Percentiles rank a stretch among this genome's conserved stretches.
These are phyloP conservation scores for Globisporangium echinulatum DNA, from an alignment of 352 stramenopile species.

Conservation along the genomic window DNA sequence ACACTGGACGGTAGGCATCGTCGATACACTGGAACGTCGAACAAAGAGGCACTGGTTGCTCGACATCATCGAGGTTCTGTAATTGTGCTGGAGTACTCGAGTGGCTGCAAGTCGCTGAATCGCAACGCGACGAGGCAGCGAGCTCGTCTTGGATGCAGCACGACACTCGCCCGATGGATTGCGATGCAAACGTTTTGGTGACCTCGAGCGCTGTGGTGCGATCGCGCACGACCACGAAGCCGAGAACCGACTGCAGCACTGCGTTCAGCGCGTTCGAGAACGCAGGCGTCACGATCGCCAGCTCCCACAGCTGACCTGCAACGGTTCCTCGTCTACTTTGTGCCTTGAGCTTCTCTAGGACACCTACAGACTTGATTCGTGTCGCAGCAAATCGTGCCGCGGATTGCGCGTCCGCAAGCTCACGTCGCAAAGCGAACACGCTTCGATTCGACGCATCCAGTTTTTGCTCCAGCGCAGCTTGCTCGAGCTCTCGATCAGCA, in stretches of 20 bases:
- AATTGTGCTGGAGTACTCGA: neutral
- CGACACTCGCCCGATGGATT: slow-evolving; percentile 15
- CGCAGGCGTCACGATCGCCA: neutral
- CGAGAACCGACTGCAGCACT: slow-evolving; percentile 11
- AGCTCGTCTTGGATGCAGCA: slow-evolving; percentile 22
- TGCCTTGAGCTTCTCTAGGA: slow-evolving; percentile 1
- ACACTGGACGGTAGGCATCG: slow-evolving; percentile 5
- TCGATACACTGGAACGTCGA: slow-evolving; percentile 9
- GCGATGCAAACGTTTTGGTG: slow-evolving; percentile 10
- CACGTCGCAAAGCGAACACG: neutral
- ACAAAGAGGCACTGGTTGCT: slow-evolving; percentile 14
- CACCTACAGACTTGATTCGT: neutral
- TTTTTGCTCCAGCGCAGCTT: neutral
- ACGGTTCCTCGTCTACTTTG: neutral
- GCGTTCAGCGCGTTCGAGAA: slow-evolving; percentile 16
- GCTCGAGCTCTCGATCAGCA: neutral
- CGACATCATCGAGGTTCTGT: neutral
- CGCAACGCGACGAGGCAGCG: slow-evolving; percentile 2
- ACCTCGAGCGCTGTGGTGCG: slow-evolving; percentile 12
- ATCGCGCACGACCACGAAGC: slow-evolving; percentile 15
- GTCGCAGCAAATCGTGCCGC: neutral
- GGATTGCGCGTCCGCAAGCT: neutral
- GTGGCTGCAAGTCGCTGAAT: neutral
- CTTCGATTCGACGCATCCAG: neutral
- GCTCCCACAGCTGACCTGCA: neutral